Evolutionary conservation across 306 rosid species (phyloP), one percentile per base, ranked within the genome.

Genomic region (Ormosia emarginata): DNA sequence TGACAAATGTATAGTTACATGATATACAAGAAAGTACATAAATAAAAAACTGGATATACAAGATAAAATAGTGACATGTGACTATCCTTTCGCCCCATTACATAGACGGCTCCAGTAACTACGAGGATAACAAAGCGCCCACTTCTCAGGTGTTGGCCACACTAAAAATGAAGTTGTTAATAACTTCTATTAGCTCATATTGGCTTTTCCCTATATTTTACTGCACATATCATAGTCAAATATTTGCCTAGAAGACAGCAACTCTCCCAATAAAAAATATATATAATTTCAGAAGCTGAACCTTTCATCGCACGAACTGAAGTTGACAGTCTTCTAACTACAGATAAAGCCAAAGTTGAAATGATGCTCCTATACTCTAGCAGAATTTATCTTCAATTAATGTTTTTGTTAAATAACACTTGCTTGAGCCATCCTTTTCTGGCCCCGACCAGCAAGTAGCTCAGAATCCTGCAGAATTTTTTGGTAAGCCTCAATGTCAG

Each of bases 391-490:
- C 80, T 71, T 67, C 75, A 61, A 55, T 47, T 79, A 29, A 32
- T 64, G 43, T 47, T 77, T 55, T 71, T 7, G 36, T 94, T 86
- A 90, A 8, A 78, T 40, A 83, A 61, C 78, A 61, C 88, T 87
- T 37, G 94, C 93, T 90, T 92, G 67, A 15, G 91, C 90, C 67
- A 90, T 55, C 53, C 57, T 86, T 79, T 78, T 87, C 68, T 81
- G 90, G 41, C 88, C 82, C 57, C 89, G 84, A 53, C 85, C 87
- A 79, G 82, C 80, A 50, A 93, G 98, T 84, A 84, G 58, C 71
- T 93, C 96, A 32, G 77, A 85, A 71, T 95, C 98, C 98, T 93
- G 90, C 86, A 44, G 29, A 55, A 59, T 47, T 69, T 53, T 77
- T 70, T 61, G 34, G 55, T 57, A 53, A 62, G 24, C 58, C 64